Evolutionary conservation across 2,329 filamentous ascomycete genomes (phyloP).

Genomic region (Ophiostoma ulmi): DNA sequence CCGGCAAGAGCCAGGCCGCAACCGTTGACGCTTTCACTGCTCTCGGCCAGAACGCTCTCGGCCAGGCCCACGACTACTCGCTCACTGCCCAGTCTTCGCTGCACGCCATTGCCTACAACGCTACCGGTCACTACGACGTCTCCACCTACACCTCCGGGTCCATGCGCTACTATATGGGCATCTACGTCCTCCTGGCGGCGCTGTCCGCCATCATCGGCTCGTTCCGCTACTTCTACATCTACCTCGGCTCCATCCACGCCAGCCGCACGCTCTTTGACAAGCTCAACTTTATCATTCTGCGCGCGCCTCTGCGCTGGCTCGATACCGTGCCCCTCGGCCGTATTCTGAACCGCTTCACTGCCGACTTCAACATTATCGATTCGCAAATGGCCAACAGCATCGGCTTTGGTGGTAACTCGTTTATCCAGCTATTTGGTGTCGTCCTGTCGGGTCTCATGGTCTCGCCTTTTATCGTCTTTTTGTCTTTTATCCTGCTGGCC

Average conservation of each 20-base stretch:
- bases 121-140: constrained; percentile 21
- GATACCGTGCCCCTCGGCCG: constrained; percentile 74
- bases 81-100: constrained; percentile 43
- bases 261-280: constrained; percentile 64
- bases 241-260: constrained; percentile 60
- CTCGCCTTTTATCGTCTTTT: constrained; percentile 59
- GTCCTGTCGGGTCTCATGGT: constrained; percentile 63
- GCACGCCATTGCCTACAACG: constrained; percentile 29
- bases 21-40: constrained; percentile 20
- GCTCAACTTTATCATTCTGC: constrained; percentile 61
- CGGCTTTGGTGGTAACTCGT: constrained; percentile 54
- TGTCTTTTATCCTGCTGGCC: constrained; percentile 54
- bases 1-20: constrained; percentile 35
- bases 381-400: constrained; percentile 60
- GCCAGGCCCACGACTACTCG: constrained; percentile 29
- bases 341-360: constrained; percentile 71
- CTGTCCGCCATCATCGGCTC: constrained; percentile 55
- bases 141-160: constrained; percentile 31
- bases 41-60: constrained; percentile 17
- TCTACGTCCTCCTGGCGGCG: constrained; percentile 61
- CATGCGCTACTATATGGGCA: constrained; percentile 59
- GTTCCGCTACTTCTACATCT: constrained; percentile 58
- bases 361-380: constrained; percentile 72
- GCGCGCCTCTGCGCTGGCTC: constrained; percentile 71
- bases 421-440: constrained; percentile 59